A percentile compares a stretch with the other conserved stretches of the same genome.
These are phyloP conservation scores for Acanthamoeba royreba DNA, from an alignment of 208 protist genomes.

Conservation along the genomic window DNA sequence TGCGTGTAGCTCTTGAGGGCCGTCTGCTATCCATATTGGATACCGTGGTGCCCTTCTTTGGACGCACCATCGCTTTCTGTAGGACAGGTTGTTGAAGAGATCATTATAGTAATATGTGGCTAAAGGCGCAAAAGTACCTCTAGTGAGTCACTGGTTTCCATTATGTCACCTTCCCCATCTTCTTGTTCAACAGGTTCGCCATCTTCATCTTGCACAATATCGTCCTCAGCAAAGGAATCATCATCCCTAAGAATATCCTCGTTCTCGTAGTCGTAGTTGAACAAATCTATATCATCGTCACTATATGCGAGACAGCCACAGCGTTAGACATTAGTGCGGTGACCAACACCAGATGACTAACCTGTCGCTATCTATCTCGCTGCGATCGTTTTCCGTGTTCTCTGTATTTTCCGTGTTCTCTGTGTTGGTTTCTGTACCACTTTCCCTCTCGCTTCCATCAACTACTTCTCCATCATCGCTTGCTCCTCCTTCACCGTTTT, in stretches of 20 bases:
- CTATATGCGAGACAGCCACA: background rate
- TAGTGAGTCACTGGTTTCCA: background rate
- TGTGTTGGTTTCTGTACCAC: background rate
- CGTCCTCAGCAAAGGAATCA: background rate
- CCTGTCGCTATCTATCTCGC: background rate
- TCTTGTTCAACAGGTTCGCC: background rate
- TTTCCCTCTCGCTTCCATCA: background rate
- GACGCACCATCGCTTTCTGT: no score
- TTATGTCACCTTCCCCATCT: background rate
- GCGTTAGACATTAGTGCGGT: background rate
- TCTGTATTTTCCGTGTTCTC: background rate
- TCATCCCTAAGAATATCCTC: background rate
- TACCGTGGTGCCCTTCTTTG: no score
- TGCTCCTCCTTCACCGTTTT: background rate
- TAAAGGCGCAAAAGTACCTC: no score
- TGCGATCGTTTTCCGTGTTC: background rate
- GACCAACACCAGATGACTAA: background rate
- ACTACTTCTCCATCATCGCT: background rate
- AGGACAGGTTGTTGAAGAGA: no score
- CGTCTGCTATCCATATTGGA: no score
- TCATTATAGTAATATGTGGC: no score
- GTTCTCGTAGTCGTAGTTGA: conserved; percentile 31
- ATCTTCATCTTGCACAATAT: background rate
- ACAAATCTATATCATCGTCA: background rate
- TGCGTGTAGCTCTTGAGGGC: no score